phyloP scores from a whole-genome alignment of 768 basidiomycete species.

The Tubosaeta brunneosetosa region DNA sequence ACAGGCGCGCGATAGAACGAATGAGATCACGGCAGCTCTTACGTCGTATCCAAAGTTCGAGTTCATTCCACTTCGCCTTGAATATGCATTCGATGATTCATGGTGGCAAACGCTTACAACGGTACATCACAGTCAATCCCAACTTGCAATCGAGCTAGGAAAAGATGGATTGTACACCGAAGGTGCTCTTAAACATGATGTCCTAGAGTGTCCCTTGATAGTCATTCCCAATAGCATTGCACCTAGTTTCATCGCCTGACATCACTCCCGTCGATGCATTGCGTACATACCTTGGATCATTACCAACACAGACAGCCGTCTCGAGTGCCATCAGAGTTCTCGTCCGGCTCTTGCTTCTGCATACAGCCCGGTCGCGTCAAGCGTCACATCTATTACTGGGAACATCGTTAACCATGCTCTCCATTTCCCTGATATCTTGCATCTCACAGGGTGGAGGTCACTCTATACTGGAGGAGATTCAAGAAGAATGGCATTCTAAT shows the following conservation, averaged over 20 bases:
- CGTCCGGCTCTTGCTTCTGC: slow-evolving; percentile 62
- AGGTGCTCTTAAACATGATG: slow-evolving; percentile 12
- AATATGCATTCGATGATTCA: slow-evolving; percentile 64
- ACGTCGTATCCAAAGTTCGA: slow-evolving; percentile 47
- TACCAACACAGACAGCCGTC: slow-evolving; percentile 74
- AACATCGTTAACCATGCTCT: slow-evolving; percentile 73
- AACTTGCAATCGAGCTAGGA: slow-evolving; percentile 43
- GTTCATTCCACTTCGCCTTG: slow-evolving; percentile 60
- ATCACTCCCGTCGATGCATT: slow-evolving; percentile 31
- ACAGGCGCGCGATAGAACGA: slow-evolving; percentile 53
- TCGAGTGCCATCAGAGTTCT: slow-evolving; percentile 54
- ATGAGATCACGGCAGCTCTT: slow-evolving; percentile 46
- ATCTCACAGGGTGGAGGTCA: slow-evolving; percentile 77
- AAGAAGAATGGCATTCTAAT: slow-evolving; percentile 61
- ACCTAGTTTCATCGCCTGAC: slow-evolving; percentile 7
- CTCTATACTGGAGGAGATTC: slow-evolving; percentile 58
- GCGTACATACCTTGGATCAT: slow-evolving; percentile 51
- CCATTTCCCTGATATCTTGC: slow-evolving; percentile 66
- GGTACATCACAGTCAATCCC: slow-evolving; percentile 15
- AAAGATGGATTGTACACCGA: slow-evolving; percentile 46
- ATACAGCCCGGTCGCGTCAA: slow-evolving; percentile 51
- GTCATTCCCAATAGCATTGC: slow-evolving; percentile 17
- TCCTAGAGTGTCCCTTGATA: slow-evolving; percentile 2
- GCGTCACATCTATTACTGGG: slow-evolving; percentile 80
- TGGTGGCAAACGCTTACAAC: slow-evolving; percentile 61